phyloP scores from a whole-genome alignment of 169 alveolate genomes.

The Eimeria sp. region DNA sequence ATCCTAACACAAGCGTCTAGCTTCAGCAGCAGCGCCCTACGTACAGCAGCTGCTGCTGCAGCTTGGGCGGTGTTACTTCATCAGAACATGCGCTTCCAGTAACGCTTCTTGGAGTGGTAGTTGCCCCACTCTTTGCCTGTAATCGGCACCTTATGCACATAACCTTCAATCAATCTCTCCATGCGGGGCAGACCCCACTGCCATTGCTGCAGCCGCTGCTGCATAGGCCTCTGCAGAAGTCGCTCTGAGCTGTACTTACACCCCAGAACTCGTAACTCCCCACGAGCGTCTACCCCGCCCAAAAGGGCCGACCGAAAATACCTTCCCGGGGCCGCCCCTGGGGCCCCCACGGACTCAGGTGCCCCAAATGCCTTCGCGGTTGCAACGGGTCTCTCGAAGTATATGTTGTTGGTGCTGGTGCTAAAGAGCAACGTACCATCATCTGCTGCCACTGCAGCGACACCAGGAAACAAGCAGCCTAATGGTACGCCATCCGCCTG shows the following conservation, averaged over 20 bases:
- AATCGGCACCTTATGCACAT: slow-evolving; percentile 76
- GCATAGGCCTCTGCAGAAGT: slow-evolving; percentile 69
- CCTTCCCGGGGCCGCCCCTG: background rate
- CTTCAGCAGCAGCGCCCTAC: background rate
- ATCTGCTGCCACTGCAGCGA: slow-evolving; percentile 31
- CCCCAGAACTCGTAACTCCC: slow-evolving; percentile 15
- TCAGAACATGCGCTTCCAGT: slow-evolving; percentile 81
- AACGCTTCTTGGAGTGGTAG: slow-evolving; percentile 62
- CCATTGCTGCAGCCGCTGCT: slow-evolving; percentile 80
- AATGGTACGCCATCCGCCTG: background rate
- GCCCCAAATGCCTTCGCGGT: slow-evolving; percentile 41
- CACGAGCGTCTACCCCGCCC: background rate
- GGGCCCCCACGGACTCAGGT: slow-evolving; percentile 58
- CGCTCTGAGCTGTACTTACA: slow-evolving; percentile 55
- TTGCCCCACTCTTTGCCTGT: slow-evolving; percentile 84
- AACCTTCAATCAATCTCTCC: slow-evolving; percentile 82
- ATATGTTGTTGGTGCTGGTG: slow-evolving; percentile 51
- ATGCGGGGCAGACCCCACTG: slow-evolving; percentile 72
- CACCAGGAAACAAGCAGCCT: slow-evolving; percentile 28
- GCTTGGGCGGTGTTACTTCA: background rate
- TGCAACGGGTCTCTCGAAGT: slow-evolving; percentile 52
- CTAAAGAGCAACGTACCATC: slow-evolving; percentile 45
- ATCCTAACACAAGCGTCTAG: background rate
- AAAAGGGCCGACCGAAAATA: slow-evolving; percentile 51
- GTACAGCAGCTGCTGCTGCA: background rate